Conservation (phyloP, 2,329 filamentous ascomycete species). For the Fusarium sp. region DNA sequence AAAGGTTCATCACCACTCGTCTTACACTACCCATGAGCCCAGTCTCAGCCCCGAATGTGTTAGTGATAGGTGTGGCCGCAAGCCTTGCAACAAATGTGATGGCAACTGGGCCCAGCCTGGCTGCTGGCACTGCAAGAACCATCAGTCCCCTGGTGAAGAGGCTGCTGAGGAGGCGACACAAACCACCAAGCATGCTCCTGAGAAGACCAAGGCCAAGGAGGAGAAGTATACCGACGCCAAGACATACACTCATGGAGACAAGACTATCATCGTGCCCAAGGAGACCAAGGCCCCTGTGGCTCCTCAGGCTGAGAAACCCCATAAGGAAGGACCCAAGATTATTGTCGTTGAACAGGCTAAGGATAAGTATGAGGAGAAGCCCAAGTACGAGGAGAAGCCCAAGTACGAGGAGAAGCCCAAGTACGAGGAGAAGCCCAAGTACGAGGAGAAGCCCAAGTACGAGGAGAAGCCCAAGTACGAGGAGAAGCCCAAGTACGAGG, state of each 20-base stretch:
- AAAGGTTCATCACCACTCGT: conserved; percentile 19
- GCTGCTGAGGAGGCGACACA: conserved; percentile 7
- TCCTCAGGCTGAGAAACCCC: neutral
- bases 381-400: no score
- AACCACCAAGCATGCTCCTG: conserved; percentile 7
- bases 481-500: neutral
- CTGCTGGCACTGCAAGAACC: conserved; percentile 47
- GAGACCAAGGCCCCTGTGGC: conserved; percentile 20
- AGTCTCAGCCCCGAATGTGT: conserved; percentile 32
- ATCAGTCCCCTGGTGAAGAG: conserved; percentile 26
- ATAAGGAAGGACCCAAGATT: neutral
- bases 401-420: neutral
- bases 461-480: neutral
- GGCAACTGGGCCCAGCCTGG: conserved; percentile 45
- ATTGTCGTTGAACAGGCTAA: neutral
- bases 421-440: neutral
- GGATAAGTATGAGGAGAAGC: neutral
- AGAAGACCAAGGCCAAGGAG: conserved; percentile 9
- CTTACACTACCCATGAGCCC: conserved; percentile 17
- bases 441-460: neutral
- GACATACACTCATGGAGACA: conserved; percentile 17
- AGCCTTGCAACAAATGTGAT: conserved; percentile 44
- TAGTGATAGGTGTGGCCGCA: conserved; percentile 38
- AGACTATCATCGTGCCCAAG: conserved; percentile 22
- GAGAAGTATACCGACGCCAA: conserved; percentile 14